phyloP scores from a whole-genome alignment of 768 basidiomycete genomes.

The Termitomyces sp. region DNA sequence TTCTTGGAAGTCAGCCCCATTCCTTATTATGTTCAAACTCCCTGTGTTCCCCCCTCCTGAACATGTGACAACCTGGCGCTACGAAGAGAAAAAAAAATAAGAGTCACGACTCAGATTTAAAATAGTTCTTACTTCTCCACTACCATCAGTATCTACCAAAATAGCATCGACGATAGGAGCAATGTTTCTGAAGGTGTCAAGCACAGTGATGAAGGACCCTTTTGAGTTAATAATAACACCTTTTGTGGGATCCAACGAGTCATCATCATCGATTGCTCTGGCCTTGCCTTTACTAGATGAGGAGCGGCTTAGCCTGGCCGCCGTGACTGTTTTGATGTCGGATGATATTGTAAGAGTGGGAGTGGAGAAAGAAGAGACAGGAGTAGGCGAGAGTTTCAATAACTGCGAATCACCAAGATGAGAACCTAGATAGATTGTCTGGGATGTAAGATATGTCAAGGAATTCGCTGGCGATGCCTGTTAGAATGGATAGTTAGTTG shows the following conservation, averaged over 20 bases:
- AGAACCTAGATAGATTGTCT: conserved; percentile 74
- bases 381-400: conserved; percentile 48
- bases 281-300: conserved; percentile 36
- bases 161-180: conserved; percentile 81
- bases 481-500: neutral
- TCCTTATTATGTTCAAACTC: conserved; percentile 70
- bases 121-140: conserved; percentile 52
- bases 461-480: conserved; percentile 70
- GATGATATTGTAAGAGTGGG: conserved; percentile 50
- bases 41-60: conserved; percentile 80
- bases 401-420: conserved; percentile 80
- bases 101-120: neutral
- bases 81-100: neutral
- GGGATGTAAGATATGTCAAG: conserved; percentile 66
- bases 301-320: conserved; percentile 24
- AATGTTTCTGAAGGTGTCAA: conserved; percentile 70
- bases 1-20: conserved; percentile 77
- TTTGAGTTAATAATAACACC: conserved; percentile 47
- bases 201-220: conserved; percentile 54
- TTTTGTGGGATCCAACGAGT: conserved; percentile 21
- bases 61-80: conserved; percentile 83
- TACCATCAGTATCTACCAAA: conserved; percentile 67
- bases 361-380: conserved; percentile 32
- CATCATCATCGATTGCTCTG: conserved; percentile 27
- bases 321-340: conserved; percentile 37